phyloP scores from a whole-genome alignment of 225 moss, liverwort and hornwort species.

The Polytrichum formosum region DNA sequence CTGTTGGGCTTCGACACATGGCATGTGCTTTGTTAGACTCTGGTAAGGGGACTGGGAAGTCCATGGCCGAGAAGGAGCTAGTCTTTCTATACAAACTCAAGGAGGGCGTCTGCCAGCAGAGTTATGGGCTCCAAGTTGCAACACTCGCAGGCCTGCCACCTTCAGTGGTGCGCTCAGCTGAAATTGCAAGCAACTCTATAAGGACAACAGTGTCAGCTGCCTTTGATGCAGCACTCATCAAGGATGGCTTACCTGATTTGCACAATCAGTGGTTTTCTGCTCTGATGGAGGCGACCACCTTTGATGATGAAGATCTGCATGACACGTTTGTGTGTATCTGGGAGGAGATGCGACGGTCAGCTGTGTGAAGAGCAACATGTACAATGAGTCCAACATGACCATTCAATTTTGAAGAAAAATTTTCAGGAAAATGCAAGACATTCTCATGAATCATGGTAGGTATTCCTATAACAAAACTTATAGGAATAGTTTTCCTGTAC shows the following conservation, averaged over 20 bases:
- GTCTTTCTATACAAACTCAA: slow-evolving; percentile 84
- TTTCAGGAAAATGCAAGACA: too few relatives aligned
- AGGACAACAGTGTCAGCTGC: slow-evolving; percentile 35
- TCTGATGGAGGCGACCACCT: slow-evolving; percentile 35
- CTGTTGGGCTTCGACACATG: slow-evolving; percentile 78
- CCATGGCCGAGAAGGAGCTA: slow-evolving; percentile 57
- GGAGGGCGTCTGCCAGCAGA: slow-evolving; percentile 80
- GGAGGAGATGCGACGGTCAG: slow-evolving; percentile 53
- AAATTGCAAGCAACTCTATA: slow-evolving; percentile 42
- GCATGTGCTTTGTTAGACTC: slow-evolving; percentile 62
- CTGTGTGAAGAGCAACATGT: slow-evolving; percentile 24
- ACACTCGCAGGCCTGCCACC: slow-evolving; percentile 74
- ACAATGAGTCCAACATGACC: too few relatives aligned
- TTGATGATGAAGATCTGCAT: slow-evolving; percentile 35
- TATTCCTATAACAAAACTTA: too few relatives aligned
- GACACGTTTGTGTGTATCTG: slow-evolving; percentile 48
- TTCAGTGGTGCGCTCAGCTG: slow-evolving; percentile 64
- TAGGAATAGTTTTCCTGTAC: too few relatives aligned
- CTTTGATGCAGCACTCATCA: slow-evolving; percentile 47
- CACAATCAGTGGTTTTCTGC: slow-evolving; percentile 53
- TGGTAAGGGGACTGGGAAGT: slow-evolving; percentile 17
- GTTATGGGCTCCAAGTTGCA: slow-evolving; percentile 91
- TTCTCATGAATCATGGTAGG: too few relatives aligned
- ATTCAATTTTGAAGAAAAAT: too few relatives aligned
- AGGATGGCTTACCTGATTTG: slow-evolving; percentile 49